Evolutionary conservation across 2,329 filamentous ascomycete genomes (phyloP), one percentile per base, ranked within the genome.

Genomic region (Trichoderma cornu-damae): DNA sequence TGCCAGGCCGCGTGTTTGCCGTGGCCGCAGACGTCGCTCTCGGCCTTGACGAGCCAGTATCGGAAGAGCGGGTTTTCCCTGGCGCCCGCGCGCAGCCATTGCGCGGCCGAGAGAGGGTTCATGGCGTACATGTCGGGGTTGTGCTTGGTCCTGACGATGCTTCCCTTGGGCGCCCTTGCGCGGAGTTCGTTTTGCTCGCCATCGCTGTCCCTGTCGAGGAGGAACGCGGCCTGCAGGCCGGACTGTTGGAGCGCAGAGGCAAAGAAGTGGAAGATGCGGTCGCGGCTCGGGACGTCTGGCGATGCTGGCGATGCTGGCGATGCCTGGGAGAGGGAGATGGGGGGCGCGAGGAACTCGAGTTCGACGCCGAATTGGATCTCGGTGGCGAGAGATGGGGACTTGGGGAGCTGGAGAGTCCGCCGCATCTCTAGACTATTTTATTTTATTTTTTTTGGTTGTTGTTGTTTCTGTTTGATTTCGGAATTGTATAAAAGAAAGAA

Each of bases 351-450:
- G 38, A 63, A 63, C 35, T 63, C 61, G 35, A 63, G 28, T 38
- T 62, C 47, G 40, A 63, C 34, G 51, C 59, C 62, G 43, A 63
- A 58, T 30, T 61, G 58, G 14, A 61, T 53, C 28, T 57, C 46
- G 4, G 46, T 37, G 6, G 34, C 52, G 22, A 55, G 52, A 6
- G 52, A 26, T 1, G 47, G 46, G 2, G 53, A 35, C 16, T 32
- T 40, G 20, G 44, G 44, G n/a, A 20, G 24, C 14, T 11, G 34
- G 4, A 55, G 5, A 12, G 12, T 24, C 7, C 35, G 44, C 53
- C 11, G 43, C 26, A 46, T 46, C 14, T 7, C 18, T 46, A n/a
- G 42, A 53, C 26, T 20, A 4, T 24, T 4, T 3, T 16, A 20
- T 42, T n/a, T 7, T 2, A 6, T 8, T 7, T 43, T 16, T 22